Evolutionary conservation across 768 basidiomycete species (phyloP).

Genomic region (Suillus cothurnatus): DNA sequence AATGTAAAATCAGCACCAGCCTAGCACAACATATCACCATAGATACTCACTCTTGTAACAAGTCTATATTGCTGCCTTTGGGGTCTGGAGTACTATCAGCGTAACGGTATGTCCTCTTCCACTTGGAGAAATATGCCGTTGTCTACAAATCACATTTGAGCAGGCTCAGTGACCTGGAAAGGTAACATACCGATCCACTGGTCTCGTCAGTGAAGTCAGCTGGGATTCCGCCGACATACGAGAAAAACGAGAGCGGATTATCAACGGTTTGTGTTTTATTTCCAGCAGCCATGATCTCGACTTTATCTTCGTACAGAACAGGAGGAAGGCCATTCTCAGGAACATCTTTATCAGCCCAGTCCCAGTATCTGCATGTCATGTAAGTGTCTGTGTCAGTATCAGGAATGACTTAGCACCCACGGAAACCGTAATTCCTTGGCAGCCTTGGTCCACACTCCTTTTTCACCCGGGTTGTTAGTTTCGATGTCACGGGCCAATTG

Average conservation of each 20-base stretch:
- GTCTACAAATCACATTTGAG: slow-evolving; percentile 9
- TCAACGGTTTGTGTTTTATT: slow-evolving; percentile 13
- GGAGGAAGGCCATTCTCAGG: slow-evolving; percentile 22
- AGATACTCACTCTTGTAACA: slow-evolving; percentile 19
- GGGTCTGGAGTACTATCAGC: slow-evolving; percentile 16
- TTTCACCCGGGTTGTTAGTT: slow-evolving; percentile 18
- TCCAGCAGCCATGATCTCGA: slow-evolving; percentile 13
- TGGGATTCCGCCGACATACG: slow-evolving; percentile 18
- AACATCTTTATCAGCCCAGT: slow-evolving; percentile 29
- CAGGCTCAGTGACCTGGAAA: not conserved
- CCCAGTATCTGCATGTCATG: slow-evolving; percentile 25
- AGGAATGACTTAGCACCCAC: slow-evolving; percentile 14
- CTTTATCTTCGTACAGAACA: slow-evolving; percentile 19
- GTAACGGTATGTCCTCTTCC: slow-evolving; percentile 23
- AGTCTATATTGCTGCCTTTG: slow-evolving; percentile 15
- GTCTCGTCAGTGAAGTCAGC: slow-evolving; percentile 20
- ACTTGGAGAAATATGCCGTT: slow-evolving; percentile 22
- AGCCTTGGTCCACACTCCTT: slow-evolving; percentile 20
- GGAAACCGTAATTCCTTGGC: slow-evolving; percentile 31
- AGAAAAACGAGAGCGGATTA: slow-evolving; percentile 24
- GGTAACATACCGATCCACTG: slow-evolving; percentile 9
- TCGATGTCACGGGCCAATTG: slow-evolving; percentile 28
- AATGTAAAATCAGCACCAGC: not conserved
- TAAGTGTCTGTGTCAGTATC: not conserved
- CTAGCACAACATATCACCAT: not conserved